Evolutionary conservation across 208 protist genomes (phyloP), one percentile per base, ranked within the genome.

Genomic region (Leishmania turanica): DNA sequence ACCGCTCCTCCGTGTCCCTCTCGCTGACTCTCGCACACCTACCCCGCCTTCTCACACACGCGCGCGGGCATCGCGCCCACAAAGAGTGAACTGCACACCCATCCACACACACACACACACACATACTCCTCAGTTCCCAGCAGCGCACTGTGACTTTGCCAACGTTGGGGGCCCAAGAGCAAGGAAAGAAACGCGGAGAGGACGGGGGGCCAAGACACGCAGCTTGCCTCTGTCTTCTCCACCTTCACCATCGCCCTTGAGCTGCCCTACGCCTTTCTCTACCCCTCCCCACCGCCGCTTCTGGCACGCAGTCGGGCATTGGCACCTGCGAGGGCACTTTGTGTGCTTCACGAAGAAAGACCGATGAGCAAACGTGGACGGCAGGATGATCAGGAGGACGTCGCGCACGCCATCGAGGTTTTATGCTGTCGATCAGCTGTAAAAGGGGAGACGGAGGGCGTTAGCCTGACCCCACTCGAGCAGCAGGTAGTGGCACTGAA

Each of bases 401-500:
- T 97, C 53, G 73, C 75, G 3, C 82, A 84, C 72, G 93, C 93
- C 47, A 88, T 97, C 42, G 84, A 92, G 81, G 78, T 94, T 21
- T 78, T 97, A 11, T 93, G 92, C 78, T 64, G 86, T 53, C 86
- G 89, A 69, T 62, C 79, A 13, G 80, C 85, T 24, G 74, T 76
- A 3, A 73, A 71, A 3, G 77, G 54, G 4, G 90, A 96, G 49
- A 58, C 85, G 40, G 84, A 85, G 27, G 87, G 77, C 19, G 62
- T 85, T 58, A 75, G 85, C 0, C 85, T 97, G n/a, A 97, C 93
- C 3, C 93, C 92, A 8, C 88, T 97, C 31, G 93, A 97, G 84
- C 83, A 85, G 70, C 95, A 97, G 65, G 95, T 97, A 13, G 91
- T 95, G 54, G 75, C 78, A 54, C 78, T 97, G 60, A 90, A 89